Evolutionary conservation across 148 eudicot species (phyloP), one percentile per base, ranked within the genome.

Genomic region (Arbutus unedo): DNA sequence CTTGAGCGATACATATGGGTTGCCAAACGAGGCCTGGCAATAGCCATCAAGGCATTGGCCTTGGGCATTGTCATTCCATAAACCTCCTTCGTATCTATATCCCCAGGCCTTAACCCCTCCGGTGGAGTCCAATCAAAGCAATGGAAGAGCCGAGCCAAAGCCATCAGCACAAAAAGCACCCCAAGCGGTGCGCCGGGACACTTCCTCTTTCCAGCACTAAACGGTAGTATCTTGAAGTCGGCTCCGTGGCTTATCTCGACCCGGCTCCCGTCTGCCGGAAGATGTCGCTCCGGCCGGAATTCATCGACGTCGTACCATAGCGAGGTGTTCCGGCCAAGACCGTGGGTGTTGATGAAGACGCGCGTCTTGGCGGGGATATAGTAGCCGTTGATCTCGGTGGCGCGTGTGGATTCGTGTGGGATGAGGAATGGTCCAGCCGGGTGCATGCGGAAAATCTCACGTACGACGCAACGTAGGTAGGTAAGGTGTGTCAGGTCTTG

Each of bases 11-110:
- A 95, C 91, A 95, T 73, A 62, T 92, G 91, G 44, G 82, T 43
- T 2, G 91, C 84, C 84, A 95, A 86, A 19, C 98, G 91, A 11
- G 97, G 97, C 80, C 78, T 93, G 50, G 98, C 98, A 87, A 90
- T 38, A 48, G 95, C 97, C 84, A 90, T 45, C 67, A 96, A 85
- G 13, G 99, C 93, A 64, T 72, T 72, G 43, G 98, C 97, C 78
- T 90, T 94, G 0, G 99, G 99, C 99, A 96, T 96, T 3, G 99
- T 96, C 99, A 96, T 96, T 15, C 99, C 99, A 85, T 96, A 96
- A 57, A 96, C 98, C 83, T 96, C 99, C 21, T 10, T 10, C 3
- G 93, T 94, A 73, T 96, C 98, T 25, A 94, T 89, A 56, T 91
- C 98, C 77, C 90, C 88, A 0, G 84, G 83, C 80, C 81, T 88